phyloP scores from a whole-genome alignment of 78 protist genomes.

The Cavenderia fasciculata region DNA sequence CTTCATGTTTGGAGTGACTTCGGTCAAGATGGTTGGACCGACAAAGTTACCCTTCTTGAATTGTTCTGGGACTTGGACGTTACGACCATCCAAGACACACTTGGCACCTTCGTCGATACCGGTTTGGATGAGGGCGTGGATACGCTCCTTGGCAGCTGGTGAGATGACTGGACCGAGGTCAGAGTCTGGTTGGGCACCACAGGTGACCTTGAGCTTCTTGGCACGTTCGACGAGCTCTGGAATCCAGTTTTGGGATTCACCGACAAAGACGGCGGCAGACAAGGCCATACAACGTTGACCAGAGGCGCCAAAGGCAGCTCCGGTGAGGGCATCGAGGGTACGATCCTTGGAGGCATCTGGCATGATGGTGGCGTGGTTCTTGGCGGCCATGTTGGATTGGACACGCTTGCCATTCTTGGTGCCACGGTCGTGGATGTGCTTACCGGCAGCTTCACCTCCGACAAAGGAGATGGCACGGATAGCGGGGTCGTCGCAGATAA shows the following conservation, averaged over 20 bases:
- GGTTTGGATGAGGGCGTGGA: conserved; percentile 72
- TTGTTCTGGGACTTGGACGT: conserved; percentile 72
- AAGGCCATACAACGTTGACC: conserved; percentile 99
- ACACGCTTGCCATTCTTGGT: conserved; percentile 96
- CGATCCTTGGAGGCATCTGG: conserved; percentile 94
- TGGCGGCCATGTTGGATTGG: conserved; percentile 97
- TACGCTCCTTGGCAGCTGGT: conserved; percentile 85
- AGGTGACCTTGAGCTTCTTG: conserved; percentile 72
- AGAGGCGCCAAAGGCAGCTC: conserved; percentile 98
- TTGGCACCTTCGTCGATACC: conserved; percentile 92
- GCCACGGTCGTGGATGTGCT: conserved; percentile 91
- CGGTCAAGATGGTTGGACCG: conserved; percentile 95
- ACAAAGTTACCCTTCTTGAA: conserved; percentile 94
- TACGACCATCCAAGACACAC: conserved; percentile 93
- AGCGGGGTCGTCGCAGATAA: conserved; percentile 93
- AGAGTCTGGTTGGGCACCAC: conserved; percentile 47
- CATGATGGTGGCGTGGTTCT: conserved; percentile 98
- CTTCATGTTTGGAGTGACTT: conserved; percentile 83
- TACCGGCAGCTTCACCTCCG: conserved; percentile 91
- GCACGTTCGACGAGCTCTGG: conserved; percentile 90
- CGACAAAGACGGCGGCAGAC: conserved; percentile 95
- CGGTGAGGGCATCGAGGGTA: conserved; percentile 92
- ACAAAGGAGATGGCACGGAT: conserved; percentile 97
- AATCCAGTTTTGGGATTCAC: conserved; percentile 89
- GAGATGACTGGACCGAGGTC: conserved; percentile 97